phyloP scores from a whole-genome alignment of 495 filamentous ascomycete species.

The Pyronema omphalodes region DNA sequence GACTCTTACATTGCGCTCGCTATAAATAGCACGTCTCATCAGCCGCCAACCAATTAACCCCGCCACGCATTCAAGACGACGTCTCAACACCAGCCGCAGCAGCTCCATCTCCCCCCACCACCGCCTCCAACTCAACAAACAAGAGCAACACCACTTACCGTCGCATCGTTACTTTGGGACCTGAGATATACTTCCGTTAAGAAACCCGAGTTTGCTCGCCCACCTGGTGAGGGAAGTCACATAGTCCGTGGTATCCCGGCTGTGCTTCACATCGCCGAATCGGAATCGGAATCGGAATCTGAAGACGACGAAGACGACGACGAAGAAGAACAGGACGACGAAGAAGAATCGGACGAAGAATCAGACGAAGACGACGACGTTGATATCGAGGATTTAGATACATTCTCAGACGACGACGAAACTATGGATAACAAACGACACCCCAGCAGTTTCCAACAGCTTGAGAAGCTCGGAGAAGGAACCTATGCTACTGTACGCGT shows the following conservation, averaged over 20 bases:
- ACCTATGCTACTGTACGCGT: constrained; percentile 87
- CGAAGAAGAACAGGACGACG: constrained; percentile 9
- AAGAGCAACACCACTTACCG: constrained; percentile 17
- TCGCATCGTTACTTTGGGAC: constrained; percentile 31
- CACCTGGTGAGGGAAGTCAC: constrained; percentile 5
- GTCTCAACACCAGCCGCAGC: background rate
- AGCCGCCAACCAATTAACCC: background rate
- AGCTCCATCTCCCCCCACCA: background rate
- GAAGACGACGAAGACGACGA: constrained; percentile 2
- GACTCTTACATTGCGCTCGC: background rate
- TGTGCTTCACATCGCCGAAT: constrained; percentile 1
- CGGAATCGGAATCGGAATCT: constrained; percentile 10
- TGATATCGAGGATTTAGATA: background rate
- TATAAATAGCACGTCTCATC: background rate
- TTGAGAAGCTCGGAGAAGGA: constrained; percentile 96
- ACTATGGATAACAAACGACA: constrained; percentile 75
- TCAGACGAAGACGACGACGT: constrained; percentile 2
- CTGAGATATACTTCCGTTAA: constrained; percentile 23
- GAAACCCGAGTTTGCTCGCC: constrained; percentile 14
- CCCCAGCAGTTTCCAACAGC: constrained; percentile 92
- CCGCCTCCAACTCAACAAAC: background rate
- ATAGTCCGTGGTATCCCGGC: constrained; percentile 1
- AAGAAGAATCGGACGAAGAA: constrained; percentile 10
- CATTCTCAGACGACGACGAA: background rate
- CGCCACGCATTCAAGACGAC: background rate